Evolutionary conservation across 2,329 filamentous ascomycete genomes (phyloP).

Genomic region (Cladosporium sp.): DNA sequence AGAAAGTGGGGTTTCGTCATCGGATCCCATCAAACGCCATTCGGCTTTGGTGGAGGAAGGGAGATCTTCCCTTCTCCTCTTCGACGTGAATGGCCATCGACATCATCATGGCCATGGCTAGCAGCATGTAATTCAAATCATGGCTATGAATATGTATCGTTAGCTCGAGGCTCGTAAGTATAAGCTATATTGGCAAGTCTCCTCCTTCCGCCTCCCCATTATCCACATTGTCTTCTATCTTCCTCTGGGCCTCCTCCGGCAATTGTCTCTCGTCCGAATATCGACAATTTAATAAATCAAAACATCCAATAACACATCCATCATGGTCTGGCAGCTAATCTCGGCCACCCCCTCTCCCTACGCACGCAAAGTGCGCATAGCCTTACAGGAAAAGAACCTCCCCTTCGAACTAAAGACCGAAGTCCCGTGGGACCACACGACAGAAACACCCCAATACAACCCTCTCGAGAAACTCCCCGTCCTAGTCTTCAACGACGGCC

Average conservation of each 20-base stretch:
- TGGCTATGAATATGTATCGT: too few species aligned
- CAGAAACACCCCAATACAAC: conserved; percentile 37
- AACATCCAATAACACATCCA: background rate
- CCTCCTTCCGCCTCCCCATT: too few species aligned
- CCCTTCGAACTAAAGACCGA: conserved; percentile 40
- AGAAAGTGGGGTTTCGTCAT: background rate
- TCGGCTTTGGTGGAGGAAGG: too few species aligned
- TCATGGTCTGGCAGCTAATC: conserved; percentile 27
- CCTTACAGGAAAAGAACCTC: conserved; percentile 36
- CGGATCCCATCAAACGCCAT: too few species aligned
- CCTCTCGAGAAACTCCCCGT: conserved; percentile 39
- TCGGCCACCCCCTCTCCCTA: conserved; percentile 37
- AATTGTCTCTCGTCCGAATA: too few species aligned
- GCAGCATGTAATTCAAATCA: background rate
- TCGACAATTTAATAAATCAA: too few species aligned
- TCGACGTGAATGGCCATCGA: background rate
- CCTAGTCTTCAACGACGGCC: conserved; percentile 30
- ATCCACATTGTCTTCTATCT: too few species aligned
- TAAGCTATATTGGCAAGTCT: too few species aligned
- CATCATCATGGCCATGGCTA: background rate
- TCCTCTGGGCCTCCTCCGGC: too few species aligned
- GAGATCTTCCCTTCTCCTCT: background rate
- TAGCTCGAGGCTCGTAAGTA: too few species aligned
- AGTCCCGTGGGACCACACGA: conserved; percentile 40
- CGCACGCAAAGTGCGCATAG: conserved; percentile 40